Evolutionary conservation across 805 yeast species (phyloP), one percentile per base, ranked within the genome.

Genomic region (Deakozyma indianensis): DNA sequence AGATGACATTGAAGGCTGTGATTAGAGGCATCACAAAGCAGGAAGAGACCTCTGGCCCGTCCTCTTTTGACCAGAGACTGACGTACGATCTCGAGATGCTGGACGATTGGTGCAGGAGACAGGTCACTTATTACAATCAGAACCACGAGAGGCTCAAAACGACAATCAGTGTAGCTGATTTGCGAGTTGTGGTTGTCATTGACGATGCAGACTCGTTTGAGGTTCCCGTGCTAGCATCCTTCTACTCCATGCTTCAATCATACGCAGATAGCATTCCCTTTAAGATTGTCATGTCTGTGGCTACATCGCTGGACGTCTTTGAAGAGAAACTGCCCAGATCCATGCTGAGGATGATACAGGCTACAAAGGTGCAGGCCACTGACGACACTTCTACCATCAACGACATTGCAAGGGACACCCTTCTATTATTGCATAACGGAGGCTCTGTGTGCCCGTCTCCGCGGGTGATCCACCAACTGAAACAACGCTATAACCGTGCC

Each of bases 191-290:
- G 7, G 41, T 61, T 2, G 46, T 60, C 14, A 46, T 66, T 2
- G 67, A 66, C 22, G 69, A 66, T 48, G 60, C 67, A 3, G 69
- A 65, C 24, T 56, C 66, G 7, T 67, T 65, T 49, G 61, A 59
- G 3, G 44, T 49, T 2, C 44, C 48, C 1, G 48, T 65, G 1
- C 43, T 66, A 3, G 40, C 61, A 1, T 57, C 53, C 2, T 48
- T 64, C 22, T 50, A 65, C 15, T 45, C 48, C 11, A 54, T 63
- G 52, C 52, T 65, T 50, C 59, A 57, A 42, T 48, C 61, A 1
- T 66, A 65, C 45, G 51, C 54, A 3, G 45, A 49, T 16, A 49
- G 47, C 35, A 48, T 66, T 27, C 64, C 66, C 2, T 47, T 67
- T 41, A 55, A 57, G 22, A 48, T 67, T 2, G 49, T 66, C 11